Evolutionary conservation across 2,329 filamentous ascomycete genomes (phyloP), one percentile per base, ranked within the genome.

Genomic region (Colletotrichum liaoningense): DNA sequence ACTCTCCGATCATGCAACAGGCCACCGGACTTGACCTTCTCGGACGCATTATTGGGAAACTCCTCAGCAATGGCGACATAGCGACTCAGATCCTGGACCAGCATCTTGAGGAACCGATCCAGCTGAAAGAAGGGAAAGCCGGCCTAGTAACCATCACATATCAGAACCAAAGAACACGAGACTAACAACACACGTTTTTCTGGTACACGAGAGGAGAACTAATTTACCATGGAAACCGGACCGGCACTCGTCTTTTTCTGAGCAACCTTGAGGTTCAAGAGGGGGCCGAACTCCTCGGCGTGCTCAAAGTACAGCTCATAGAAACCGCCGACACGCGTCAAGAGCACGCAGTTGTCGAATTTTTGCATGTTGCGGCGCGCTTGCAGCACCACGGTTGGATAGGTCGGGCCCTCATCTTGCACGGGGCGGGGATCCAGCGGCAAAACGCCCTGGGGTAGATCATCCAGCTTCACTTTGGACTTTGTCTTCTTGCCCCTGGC

Each of bases 301-400:
- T 99, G 95, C 78, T 97, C 93, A 82, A 98, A 97, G 84, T 99
- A 99, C 72, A 99, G 86, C 89, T 99, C 97, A 83, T 98, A 99
- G 84, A 99, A 99, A 73, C 95, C 93, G 69, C 97, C 97, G 33
- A 99, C 95, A 69, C 96, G 91, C 4, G 97, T 99, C 73, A 99
- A 85, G 8, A 99, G 83, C 52, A 99, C 93, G 83, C 96, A 98
- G 78, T 97, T 95, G 78, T 92, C 90, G 84, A 97, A 98, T 79
- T 93, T 95, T 77, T 91, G 89, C 93, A 98, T 98, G 83, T 98
- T 97, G 77, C 92, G 94, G 69, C 91, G 90, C 33, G 94, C 96
- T 81, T 98, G 95, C 79, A 95, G 90, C 71, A 98, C 86, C 60
- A 98, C 93, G n/a, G 94, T 93, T 19, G 97, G 95, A 82, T 98